Percentiles rank a stretch among this genome's conserved stretches.
These are phyloP conservation scores for Voacanga thouarsii DNA, from an alignment of 257 asterid species.

Conservation along the genomic window DNA sequence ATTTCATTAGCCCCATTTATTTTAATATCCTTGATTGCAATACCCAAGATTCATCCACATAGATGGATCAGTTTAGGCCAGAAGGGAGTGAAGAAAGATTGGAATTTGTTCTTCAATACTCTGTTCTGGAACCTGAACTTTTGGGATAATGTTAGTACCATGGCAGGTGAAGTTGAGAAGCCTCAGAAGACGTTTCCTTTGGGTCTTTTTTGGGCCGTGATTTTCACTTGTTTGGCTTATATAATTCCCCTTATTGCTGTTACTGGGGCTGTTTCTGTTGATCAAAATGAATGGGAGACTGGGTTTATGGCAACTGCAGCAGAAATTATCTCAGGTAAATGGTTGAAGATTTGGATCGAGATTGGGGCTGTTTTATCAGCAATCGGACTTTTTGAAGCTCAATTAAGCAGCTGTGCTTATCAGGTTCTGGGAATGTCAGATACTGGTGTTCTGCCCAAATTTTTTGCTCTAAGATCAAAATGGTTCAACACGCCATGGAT, in stretches of 20 bases:
- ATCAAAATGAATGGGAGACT: constrained; percentile 38
- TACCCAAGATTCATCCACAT: constrained; percentile 59
- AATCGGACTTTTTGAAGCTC: constrained; percentile 60
- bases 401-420: constrained; percentile 52
- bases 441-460: constrained; percentile 38
- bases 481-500: constrained; percentile 70
- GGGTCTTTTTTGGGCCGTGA: constrained; percentile 49
- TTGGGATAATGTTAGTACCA: constrained; percentile 68
- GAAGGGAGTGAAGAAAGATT: constrained; percentile 46
- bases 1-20: constrained; percentile 58
- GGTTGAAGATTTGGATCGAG: constrained; percentile 65
- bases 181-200: constrained; percentile 57
- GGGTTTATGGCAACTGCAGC: constrained; percentile 61
- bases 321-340: constrained; percentile 40
- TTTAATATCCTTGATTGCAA: constrained; percentile 56
- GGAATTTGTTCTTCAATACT: constrained; percentile 68
- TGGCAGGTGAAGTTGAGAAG: constrained; percentile 69
- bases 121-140: constrained; percentile 73
- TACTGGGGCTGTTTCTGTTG: constrained; percentile 51
- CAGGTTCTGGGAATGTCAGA: constrained; percentile 66
- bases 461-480: constrained; percentile 37
- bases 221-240: constrained; percentile 58
- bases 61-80: constrained; percentile 63
- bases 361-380: constrained; percentile 52
- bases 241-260: constrained; percentile 53